Evolutionary conservation across 2,329 filamentous ascomycete species (phyloP).

Genomic region (Aspergillus thermomutatus): DNA sequence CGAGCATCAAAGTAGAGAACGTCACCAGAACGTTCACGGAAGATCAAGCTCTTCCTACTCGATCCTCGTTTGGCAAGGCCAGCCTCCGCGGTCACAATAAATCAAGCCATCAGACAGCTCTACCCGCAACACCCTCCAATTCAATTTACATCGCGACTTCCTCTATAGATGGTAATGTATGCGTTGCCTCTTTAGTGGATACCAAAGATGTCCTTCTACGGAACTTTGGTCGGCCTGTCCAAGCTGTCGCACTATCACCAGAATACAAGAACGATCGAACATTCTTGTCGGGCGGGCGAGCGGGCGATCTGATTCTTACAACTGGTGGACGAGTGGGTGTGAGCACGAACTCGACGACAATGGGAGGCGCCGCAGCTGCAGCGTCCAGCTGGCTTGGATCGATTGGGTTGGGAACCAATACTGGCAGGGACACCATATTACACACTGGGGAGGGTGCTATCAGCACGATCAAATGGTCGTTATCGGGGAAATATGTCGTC

Average conservation of each 20-base stretch:
- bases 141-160: constrained; percentile 91
- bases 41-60: constrained; percentile 19
- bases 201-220: constrained; percentile 84
- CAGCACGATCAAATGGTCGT: constrained; percentile 88
- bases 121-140: constrained; percentile 78
- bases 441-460: constrained; percentile 92
- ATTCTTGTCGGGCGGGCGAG: constrained; percentile 86
- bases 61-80: constrained; percentile 26
- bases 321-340: constrained; percentile 74
- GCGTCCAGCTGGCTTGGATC: constrained; percentile 89
- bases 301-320: constrained; percentile 83
- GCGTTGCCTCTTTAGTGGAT: constrained; percentile 82
- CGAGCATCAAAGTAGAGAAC: constrained; percentile 39
- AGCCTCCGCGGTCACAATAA: constrained; percentile 30
- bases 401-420: constrained; percentile 74
- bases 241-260: constrained; percentile 89
- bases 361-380: constrained; percentile 67
- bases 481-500: constrained; percentile 85
- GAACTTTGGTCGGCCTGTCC: constrained; percentile 90
- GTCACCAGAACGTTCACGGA: constrained; percentile 31
- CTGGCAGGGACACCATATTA: constrained; percentile 78
- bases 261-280: constrained; percentile 86
- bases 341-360: constrained; percentile 80
- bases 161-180: constrained; percentile 94
- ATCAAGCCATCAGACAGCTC: constrained; percentile 22